phyloP scores from a whole-genome alignment of 768 basidiomycete species.

The Leccinum subgranulosum region DNA sequence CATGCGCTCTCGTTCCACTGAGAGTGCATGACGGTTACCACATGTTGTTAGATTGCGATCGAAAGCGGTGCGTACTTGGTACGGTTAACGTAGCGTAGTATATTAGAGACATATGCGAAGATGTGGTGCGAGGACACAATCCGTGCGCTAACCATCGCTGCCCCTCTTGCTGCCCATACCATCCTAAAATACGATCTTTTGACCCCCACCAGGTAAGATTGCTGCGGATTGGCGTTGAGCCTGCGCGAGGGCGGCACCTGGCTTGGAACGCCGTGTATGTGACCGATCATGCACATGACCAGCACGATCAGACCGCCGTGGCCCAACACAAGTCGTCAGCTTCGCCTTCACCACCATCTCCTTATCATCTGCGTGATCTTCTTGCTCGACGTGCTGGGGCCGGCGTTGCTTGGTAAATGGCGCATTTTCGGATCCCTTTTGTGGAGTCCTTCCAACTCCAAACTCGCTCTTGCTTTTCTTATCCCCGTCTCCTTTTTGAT shows the following conservation, averaged over 20 bases:
- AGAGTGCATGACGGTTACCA: too few relatives aligned
- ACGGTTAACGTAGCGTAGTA: too few relatives aligned
- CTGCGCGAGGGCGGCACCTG: slow-evolving; percentile 76
- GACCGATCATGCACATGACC: slow-evolving; percentile 7
- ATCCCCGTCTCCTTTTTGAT: slow-evolving; percentile 23
- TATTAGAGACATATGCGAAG: neutral
- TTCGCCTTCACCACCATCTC: neutral
- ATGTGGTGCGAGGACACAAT: neutral
- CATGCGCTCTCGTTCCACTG: too few relatives aligned
- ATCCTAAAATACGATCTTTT: slow-evolving; percentile 67
- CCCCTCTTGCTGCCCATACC: neutral
- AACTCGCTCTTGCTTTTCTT: slow-evolving; percentile 4
- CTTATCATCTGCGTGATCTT: slow-evolving; percentile 2
- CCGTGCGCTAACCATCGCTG: neutral
- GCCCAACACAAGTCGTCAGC: neutral
- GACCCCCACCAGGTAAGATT: slow-evolving; percentile 62
- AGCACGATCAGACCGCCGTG: slow-evolving; percentile 7
- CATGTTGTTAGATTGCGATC: too few relatives aligned
- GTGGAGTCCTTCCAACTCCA: slow-evolving; percentile 8
- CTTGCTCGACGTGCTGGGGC: slow-evolving; percentile 2
- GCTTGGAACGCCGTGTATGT: slow-evolving; percentile 50
- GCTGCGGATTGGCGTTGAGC: slow-evolving; percentile 75
- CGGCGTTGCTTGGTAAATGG: slow-evolving; percentile 4
- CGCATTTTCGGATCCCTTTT: neutral
- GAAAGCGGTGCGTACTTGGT: too few relatives aligned